Evolutionary conservation across 176 grass and related monocot genomes (phyloP), one percentile per base, ranked within the genome.

Genomic region (Ensete ventricosum): DNA sequence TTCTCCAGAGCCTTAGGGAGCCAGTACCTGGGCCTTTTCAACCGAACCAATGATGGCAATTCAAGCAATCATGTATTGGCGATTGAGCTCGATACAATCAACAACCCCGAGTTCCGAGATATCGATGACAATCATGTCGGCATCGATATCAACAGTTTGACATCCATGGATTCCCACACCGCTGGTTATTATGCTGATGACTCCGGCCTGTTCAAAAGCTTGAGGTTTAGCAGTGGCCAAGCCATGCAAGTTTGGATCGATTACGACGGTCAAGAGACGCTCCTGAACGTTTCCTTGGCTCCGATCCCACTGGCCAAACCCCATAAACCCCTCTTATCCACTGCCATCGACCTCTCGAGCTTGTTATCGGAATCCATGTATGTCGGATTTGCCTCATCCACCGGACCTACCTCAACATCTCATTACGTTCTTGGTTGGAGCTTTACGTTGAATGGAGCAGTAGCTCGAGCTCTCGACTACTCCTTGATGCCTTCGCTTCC

Each of bases 21-120:
- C 6, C 63, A 89, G 49, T 85, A 80, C 69, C 24, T 83, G 21
- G 87, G 87, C 26, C 73, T 89, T 26, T 75, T 85, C 14, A 80
- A 83, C 14, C 58, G 14, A 5, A 48, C 20, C 1, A 73, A 14
- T 48, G 73, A 82, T 19, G 69, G 49, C 17, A 64, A 77, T 49
- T 0, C 7, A 0, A 52, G 20, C 25, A 84, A 69, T 14, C 66
- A 69, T 13, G 8, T 69, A 26, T 1, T 50, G 14, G 66, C 66
- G 1, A 17, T 69, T 19, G 85, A 87, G 72, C 24, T 87, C 12
- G 85, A 87, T 20, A 82, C 80, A 66, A 76, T 76, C 55, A 4
- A 14, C n/a, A 87, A 79, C 58, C 10, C 29, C 1, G 85, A 87
- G 8, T 14, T 87, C 21, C 8, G 76, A 19, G 85, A 82, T 22